Base-by-base conservation (phyloP, 2,329 filamentous ascomycete species). In the Chaetothyriales sp. region DNA sequence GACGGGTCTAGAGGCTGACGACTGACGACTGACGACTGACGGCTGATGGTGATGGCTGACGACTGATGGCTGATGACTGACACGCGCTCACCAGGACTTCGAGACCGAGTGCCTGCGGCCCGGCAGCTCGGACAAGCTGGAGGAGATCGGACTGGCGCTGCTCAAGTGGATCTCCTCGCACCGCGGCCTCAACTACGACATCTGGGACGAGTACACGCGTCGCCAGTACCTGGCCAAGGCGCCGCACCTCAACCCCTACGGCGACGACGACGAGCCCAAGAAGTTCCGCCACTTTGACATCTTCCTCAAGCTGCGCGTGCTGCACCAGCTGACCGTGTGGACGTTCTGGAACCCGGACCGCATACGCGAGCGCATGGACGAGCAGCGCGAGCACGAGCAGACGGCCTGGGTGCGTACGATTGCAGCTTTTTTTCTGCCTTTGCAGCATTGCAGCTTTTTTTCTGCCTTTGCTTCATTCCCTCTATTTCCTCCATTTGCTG, bases 81-180 rank as follows among this genome's bases (percentile, higher is more conserved):
- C 46, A n/a, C 10, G 44, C 9, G 19, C 51, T 46, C 57, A 52
- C 20, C 64, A 97, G 92, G 85, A 90, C 57, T 75, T 97, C 43
- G 92, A 97, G 71, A 77, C 77, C 47, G 89, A 95, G 71, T 95
- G 89, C 64, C 73, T 97, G 33, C 89, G 86, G 64, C 83, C 84
- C 18, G 70, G 71, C 18, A 74, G 81, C 29, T 94, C 89, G 1
- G 77, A 80, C 45, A 77, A 83, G 58, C 75, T 98, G 18, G 73
- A 84, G 55, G 81, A 90, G 51, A 87, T 97, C 61, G 90, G 88
- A 37, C 77, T 98, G 46, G 81, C 85, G 51, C 75, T 97, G 18
- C 80, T 97, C 54, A 95, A 95, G 76, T 89, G 85, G 65, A 83
- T 95, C 48, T 95, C 92, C 29, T 95, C 89, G 54, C 89, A 95